Evolutionary conservation across 108 stramenopile species (phyloP).

Genomic region (Conticribra weissflogii): DNA sequence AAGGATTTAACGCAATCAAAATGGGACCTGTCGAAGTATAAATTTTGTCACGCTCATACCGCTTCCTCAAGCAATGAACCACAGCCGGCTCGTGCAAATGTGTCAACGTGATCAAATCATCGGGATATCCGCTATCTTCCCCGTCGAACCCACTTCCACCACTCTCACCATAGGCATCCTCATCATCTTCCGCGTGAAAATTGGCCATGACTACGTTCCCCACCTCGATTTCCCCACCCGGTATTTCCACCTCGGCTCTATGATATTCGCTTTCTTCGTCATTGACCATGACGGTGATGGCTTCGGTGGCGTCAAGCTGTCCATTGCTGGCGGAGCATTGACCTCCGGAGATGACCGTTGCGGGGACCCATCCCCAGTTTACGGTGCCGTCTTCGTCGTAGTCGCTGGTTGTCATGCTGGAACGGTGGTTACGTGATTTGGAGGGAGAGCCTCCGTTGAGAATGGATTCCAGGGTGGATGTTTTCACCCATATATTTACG

Average conservation of each 20-base stretch:
- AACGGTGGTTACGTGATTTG: slow-evolving; percentile 7
- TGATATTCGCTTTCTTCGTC: slow-evolving; percentile 36
- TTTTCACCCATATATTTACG: slow-evolving; percentile 23
- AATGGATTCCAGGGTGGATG: slow-evolving; percentile 12
- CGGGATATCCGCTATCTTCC: slow-evolving; percentile 29
- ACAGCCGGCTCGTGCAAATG: slow-evolving; percentile 88
- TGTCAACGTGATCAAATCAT: slow-evolving; percentile 76
- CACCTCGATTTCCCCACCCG: slow-evolving; percentile 23
- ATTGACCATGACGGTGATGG: slow-evolving; percentile 16
- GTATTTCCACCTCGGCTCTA: slow-evolving; percentile 11
- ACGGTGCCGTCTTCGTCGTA: slow-evolving; percentile 15
- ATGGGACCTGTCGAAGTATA: slow-evolving; percentile 95
- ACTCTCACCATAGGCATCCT: neutral
- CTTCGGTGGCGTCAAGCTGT: slow-evolving; percentile 1
- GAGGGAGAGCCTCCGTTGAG: neutral
- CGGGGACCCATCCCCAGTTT: slow-evolving; percentile 48
- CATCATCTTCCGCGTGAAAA: slow-evolving; percentile 32
- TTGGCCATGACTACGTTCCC: slow-evolving; percentile 41
- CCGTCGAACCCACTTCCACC: neutral
- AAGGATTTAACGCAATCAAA: slow-evolving; percentile 95
- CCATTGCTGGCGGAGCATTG: slow-evolving; percentile 12
- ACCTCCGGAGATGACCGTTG: slow-evolving; percentile 10
- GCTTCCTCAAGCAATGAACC: slow-evolving; percentile 81
- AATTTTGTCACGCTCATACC: slow-evolving; percentile 79
- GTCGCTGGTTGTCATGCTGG: neutral